Evolutionary conservation across 1,139 yeast genomes (phyloP), one percentile per base, ranked within the genome.

Genomic region (Pichia sp.): DNA sequence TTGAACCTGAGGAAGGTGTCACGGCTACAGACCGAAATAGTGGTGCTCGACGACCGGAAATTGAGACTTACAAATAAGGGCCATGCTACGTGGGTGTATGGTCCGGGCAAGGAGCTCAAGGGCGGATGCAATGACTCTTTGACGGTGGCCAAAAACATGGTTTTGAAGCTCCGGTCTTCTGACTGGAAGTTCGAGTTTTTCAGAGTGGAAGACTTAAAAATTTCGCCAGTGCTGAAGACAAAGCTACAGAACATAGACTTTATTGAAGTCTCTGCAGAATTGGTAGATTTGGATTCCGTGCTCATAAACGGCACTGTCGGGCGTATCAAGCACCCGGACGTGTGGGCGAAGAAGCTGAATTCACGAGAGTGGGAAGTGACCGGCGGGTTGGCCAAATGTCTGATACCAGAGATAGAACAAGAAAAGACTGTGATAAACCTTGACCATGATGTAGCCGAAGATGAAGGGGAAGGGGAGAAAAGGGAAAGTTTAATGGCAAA

Each of bases 1-100:
- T 36, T 55, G 12, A 47, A 53, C 20, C 16, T 52, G 3, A 38
- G 44, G 27, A 55, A 55, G 29, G 49, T 55, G 6, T 55, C 58
- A 7, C 49, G 57, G 46, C 16, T n/a, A 6, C 57, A 55, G 27
- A 31, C 45, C 2, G 45, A 52, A 7, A 38, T 55, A 2, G 20
- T 12, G 1, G 42, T 44, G 6, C 24, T 41, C 24, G 27, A 31
- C 10, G 40, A 38, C n/a, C 51, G 29, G 1, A 24, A 10, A 1
- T 17, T 55, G 9, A 14, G 20, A 16, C 10, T 55, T 6, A 12
- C 10, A 1, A 55, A 55, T 30, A 20, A 33, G 4, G 58, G 58
- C 12, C 46, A 50, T 29, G 55, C 51, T 12, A 48, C 50, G 6
- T 52, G 53, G 51, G 31, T 46, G 6, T 48, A 44, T 50, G 47